Conservation (phyloP, 805 yeast genomes). For the Hanseniaspora pseudoguilliermondii region DNA sequence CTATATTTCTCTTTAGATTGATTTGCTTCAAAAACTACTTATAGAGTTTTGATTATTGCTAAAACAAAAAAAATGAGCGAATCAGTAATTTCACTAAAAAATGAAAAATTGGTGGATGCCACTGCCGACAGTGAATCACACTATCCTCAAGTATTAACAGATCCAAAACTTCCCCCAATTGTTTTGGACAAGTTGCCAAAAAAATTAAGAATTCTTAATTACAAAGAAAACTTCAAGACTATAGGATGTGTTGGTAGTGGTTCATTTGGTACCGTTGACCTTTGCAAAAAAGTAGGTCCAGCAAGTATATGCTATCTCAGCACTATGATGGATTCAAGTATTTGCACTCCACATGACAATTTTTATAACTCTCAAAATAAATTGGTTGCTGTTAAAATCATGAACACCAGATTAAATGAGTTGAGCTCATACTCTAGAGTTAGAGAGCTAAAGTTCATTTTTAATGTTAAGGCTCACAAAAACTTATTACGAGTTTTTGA, state of each 20-base stretch:
- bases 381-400: conserved; percentile 69
- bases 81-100: neutral
- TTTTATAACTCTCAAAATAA: conserved; percentile 26
- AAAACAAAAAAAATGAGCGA: neutral
- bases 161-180: conserved; percentile 5
- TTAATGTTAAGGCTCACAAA: conserved; percentile 56
- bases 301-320: conserved; percentile 13
- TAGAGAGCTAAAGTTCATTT: conserved; percentile 56
- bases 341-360: conserved; percentile 22
- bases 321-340: conserved; percentile 38
- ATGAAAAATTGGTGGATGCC: neutral
- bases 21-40: no score
- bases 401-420: conserved; percentile 44
- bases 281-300: conserved; percentile 39
- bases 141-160: neutral
- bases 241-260: conserved; percentile 56
- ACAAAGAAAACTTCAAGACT: conserved; percentile 34
- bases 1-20: no score
- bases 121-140: neutral
- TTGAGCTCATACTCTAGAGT: conserved; percentile 45
- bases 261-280: conserved; percentile 57
- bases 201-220: conserved; percentile 24
- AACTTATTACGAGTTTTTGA: conserved; percentile 66
- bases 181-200: conserved; percentile 9
- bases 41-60: no score